phyloP scores from a whole-genome alignment of 73 alveolate genomes.

The Paramecium biaurelia region DNA sequence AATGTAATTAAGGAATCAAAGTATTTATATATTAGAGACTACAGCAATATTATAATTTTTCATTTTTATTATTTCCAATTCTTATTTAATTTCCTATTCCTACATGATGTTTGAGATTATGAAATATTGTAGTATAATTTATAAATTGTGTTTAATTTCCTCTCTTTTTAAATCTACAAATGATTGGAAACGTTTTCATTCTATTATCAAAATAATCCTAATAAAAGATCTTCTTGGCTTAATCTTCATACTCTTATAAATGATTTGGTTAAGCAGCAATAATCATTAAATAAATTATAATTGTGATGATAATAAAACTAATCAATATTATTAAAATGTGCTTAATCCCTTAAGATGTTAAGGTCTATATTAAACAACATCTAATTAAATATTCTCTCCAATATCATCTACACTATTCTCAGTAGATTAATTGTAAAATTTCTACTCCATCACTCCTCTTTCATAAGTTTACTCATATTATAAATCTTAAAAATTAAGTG shows the following conservation, averaged over 20 bases:
- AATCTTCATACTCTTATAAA: neutral
- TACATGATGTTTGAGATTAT: neutral
- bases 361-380: neutral
- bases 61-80: neutral
- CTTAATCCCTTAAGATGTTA: neutral
- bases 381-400: neutral
- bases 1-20: neutral
- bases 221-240: neutral
- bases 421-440: constrained; percentile 16
- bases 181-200: neutral
- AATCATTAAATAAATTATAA: neutral
- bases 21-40: neutral
- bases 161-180: neutral
- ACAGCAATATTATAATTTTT: neutral
- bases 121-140: neutral
- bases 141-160: neutral
- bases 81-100: neutral
- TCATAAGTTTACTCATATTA: neutral
- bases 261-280: neutral
- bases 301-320: neutral
- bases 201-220: neutral
- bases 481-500: neutral
- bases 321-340: constrained; percentile 12
- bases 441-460: constrained; percentile 26
- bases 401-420: constrained; percentile 9